Base-by-base conservation (phyloP, 2,329 filamentous ascomycete species). In the Botryotinia calthae region DNA sequence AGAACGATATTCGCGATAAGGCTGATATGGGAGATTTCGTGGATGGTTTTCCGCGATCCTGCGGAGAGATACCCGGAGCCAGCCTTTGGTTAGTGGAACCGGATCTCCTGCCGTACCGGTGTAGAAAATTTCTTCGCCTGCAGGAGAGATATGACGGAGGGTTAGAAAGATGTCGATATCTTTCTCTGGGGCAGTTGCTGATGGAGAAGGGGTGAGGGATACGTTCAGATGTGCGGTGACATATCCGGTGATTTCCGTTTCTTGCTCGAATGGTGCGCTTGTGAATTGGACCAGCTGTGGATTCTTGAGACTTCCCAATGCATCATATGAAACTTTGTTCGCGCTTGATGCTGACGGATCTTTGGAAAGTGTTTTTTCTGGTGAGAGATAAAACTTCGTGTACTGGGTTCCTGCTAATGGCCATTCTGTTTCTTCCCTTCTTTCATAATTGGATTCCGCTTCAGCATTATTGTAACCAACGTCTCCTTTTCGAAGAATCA, bases 401-500 rank as follows among this genome's bases (percentile, higher is more conserved):
- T 54, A 54, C 7, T 54, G 48, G 14, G 48, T 16, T 54, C 48
- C 25, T 54, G 48, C 48, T 7, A 54, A n/a, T 54, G 48, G 48
- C 48, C 48, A 54, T n/a, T 16, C 25, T 54, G 25, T 54, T 54
- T 54, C 48, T 54, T 54, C 48, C n/a, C 48, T 54, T 54, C 48
- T 25, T n/a, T 54, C 25, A 54, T 54, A n/a, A n/a, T 54, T 54
- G 5, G 4, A n/a, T 54, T 54, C 48, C 0, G 48, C 48, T 54
- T 54, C 48, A 12, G 48, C 25, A 54, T 54, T 54, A 16, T 54
- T 54, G 25, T 54, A 54, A n/a, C 90, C 90, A 0, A 90, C 86
- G 62, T 93, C 85, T 3, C 91, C 90, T 78, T 90, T 90, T 20
- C 91, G 85, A 2, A 93, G 82, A 0, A 88, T 85, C 0, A 93